Base-by-base conservation (phyloP, 75 land plant genomes). In the Adiantum capillusveneris region DNA sequence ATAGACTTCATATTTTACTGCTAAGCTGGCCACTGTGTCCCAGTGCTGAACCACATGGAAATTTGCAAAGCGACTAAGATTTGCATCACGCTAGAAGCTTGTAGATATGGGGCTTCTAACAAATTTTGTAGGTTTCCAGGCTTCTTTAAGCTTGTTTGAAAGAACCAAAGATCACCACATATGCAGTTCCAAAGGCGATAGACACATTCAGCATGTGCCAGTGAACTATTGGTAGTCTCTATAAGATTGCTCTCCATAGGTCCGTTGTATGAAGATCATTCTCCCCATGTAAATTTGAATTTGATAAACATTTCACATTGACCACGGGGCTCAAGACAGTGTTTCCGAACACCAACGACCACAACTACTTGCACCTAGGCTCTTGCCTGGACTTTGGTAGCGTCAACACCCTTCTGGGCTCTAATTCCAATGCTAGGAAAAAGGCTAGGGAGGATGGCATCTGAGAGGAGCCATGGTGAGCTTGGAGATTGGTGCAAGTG, bases 1-100 rank as follows among this genome's bases (percentile, higher is more conserved):
- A 85, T 91, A 93, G 42, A 91, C 93, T 31, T 78, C 58, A 53
- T 84, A 91, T 67, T 80, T 87, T 36, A 91, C 76, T 27, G 97
- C 97, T 46, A 91, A 84, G 34, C 88, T 75, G 26, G 97, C 74
- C 7, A 87, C 72, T 28, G 79, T 64, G 26, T 91, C 97, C 16
- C 80, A 85, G 3, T 81, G 63, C 29, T 44, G 44, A 21, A 87
- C 36, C 0, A 77, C 62, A 54, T 91, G 97, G 3, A 93, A 91
- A 25, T 87, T 81, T 17, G 93, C 97, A 65, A 91, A 88, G 31
- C 72, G 70, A 1, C 65, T 60, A 29, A 91, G 62, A 5, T 68
- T 19, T 20, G 56, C 62, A 14, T 75, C 83, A 25, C 83, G 79
- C 88, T 85, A 87, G 65, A 87, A 91, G 59, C 65, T 58, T 20